Base-by-base conservation (phyloP, 2,329 filamentous ascomycete genomes). In the Claviceps maximensis region DNA sequence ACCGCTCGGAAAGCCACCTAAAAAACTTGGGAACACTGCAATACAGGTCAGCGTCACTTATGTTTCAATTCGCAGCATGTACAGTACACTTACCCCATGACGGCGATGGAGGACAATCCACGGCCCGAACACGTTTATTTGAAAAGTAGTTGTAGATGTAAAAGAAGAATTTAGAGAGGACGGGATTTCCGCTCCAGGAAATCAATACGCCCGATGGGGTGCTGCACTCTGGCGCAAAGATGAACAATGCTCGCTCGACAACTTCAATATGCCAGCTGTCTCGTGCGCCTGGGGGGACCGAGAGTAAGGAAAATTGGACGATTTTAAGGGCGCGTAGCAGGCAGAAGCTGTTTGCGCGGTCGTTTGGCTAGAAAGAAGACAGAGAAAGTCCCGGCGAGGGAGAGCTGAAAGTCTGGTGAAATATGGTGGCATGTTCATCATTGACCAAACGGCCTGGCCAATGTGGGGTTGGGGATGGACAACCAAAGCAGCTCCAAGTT, bases 1-100 rank as follows among this genome's bases (percentile, higher is more conserved):
- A 98, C 62, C 94, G 86, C 80, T 98, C 94, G 56, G 90, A 96
- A 78, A 98, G 86, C 93, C 94, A 98, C 80, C 93, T 81, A 75
- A 95, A 95, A 76, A 95, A 95, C 68, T 95, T 95, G 67, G 86
- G 86, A 59, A 82, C 78, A 77, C 79, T 79, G 57, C 25, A 47
- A 36, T 49, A 50, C 55, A 31, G 7, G 47, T 52, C 33, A 47
- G 45, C n/a, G 17, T 41, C 21, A 21, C 3, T 33, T 31, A 9
- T 17, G 45, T 19, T 33, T 17, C n/a, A 23, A 23, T 42, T 50
- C 50, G 42, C 21, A 46, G 9, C 9, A 42, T 27, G 47, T 42
- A 31, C 13, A 42, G 31, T 50, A 29, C 23, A 58, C 60, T 23
- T 53, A 65, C 66, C 65, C 64, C 67, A 68, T 68, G 54, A 55